Evolutionary conservation across 768 basidiomycete genomes (phyloP), one percentile per base, ranked within the genome.

Genomic region (Boletus tomentosulus): DNA sequence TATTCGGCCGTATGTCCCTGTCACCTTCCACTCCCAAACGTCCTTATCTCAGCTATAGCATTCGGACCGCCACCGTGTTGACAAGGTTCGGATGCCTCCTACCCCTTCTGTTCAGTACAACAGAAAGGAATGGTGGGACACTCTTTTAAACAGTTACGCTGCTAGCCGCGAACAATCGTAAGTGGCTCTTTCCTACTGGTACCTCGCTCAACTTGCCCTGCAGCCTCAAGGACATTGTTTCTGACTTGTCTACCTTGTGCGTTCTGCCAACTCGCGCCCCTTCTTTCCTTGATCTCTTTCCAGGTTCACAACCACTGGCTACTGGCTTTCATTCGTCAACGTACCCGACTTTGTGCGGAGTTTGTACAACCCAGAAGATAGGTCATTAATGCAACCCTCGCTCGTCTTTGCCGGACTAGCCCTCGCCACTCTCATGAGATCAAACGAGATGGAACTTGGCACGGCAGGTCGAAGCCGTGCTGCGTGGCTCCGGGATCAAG

Each of bases 241-340:
- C 70, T 27, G 83, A 85, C 57, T 62, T 86, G 28, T 66, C 75
- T 38, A 75, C 74, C 48, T 62, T 87, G 85, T 86, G 54, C 54
- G 79, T 69, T 28, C 35, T 41, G 37, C 41, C 24, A 33, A 13
- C 37, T n/a, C 8, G 3, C 19, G 19, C 37, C 13, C 46, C 1
- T 41, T 42, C 46, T n/a, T 61, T 50, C 46, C 51, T 63, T 24
- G 56, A 47, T 8, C 13, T 35, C 34, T 48, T 45, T n/a, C 37
- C 59, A 91, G 89, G 60, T 84, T 86, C 62, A 72, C 74, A 24
- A 80, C 83, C 51, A 82, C 82, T 27, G 80, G 78, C 22, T 81
- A 86, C 56, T 83, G 81, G 74, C 75, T 92, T 41, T 84, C 80
- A 10, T 89, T 89, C 65, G 74, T 91, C 59, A 81, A 87, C 62